These are phyloP conservation scores for Oenanthe sinensis DNA, from an alignment of 129 eudicot genomes.

Conservation along the genomic window DNA sequence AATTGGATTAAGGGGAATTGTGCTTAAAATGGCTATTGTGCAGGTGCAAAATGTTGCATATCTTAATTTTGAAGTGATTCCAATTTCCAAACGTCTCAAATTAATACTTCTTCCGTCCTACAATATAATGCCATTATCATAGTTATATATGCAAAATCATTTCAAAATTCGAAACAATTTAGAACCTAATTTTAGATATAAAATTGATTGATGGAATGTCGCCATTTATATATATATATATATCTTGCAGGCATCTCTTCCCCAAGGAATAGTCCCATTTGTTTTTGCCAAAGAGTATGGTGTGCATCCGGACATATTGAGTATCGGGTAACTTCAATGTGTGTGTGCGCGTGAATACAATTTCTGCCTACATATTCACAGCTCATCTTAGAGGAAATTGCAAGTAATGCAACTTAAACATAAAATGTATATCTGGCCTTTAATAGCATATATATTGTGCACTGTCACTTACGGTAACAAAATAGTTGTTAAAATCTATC, in stretches of 20 bases:
- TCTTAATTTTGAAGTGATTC: not conserved
- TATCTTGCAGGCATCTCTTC: slow-evolving; percentile 69
- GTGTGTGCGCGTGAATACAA: not conserved
- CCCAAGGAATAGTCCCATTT: slow-evolving; percentile 88
- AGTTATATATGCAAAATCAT: not conserved
- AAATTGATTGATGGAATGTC: not conserved
- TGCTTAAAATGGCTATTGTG: slow-evolving; percentile 50
- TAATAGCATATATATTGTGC: not conserved
- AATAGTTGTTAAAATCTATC: not conserved
- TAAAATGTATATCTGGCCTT: not conserved
- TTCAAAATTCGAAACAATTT: not conserved
- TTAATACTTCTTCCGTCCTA: not conserved
- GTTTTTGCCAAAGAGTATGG: slow-evolving; percentile 77
- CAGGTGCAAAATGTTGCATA: slow-evolving; percentile 36
- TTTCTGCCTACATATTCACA: not conserved
- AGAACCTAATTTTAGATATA: not conserved
- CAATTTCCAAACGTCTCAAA: not conserved
- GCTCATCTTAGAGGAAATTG: not conserved
- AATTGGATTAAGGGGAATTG: slow-evolving; percentile 46
- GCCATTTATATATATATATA: not conserved
- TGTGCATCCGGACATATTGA: slow-evolving; percentile 59
- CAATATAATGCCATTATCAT: not conserved
- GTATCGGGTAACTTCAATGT: slow-evolving; percentile 49
- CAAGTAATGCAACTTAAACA: not conserved
- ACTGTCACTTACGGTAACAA: not conserved